A percentile compares a stretch with the other conserved stretches of the same genome.
Evolutionary conservation across 2,329 filamentous ascomycete species (phyloP).

Genomic region (Aureobasidium sp.): DNA sequence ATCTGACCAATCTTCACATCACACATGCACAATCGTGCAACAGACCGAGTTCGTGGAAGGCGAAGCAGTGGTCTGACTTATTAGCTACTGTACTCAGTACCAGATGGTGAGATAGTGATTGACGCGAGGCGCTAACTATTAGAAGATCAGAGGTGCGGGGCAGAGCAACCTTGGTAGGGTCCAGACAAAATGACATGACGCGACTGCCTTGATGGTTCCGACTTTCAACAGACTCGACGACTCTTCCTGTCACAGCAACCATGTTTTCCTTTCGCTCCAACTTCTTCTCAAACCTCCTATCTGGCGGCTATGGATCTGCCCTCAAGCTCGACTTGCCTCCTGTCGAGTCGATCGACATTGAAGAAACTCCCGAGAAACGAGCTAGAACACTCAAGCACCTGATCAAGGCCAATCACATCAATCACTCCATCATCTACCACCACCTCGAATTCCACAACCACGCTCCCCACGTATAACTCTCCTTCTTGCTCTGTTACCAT

Average conservation of each 20-base stretch:
- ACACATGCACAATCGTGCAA: no score
- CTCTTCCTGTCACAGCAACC: neutral
- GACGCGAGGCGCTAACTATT: no score
- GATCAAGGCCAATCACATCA: constrained; percentile 83
- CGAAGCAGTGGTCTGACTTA: no score
- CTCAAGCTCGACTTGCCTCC: constrained; percentile 46
- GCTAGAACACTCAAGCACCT: constrained; percentile 82
- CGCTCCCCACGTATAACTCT: constrained; percentile 54
- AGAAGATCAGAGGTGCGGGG: constrained; percentile 4
- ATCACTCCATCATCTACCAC: constrained; percentile 75
- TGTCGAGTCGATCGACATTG: constrained; percentile 68
- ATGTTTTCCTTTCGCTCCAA: constrained; percentile 15
- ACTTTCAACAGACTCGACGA: neutral
- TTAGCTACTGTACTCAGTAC: no score
- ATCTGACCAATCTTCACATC: no score
- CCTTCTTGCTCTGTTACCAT: neutral
- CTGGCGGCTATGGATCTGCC: neutral
- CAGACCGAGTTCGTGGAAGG: no score
- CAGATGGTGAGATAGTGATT: no score
- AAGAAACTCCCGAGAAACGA: constrained; percentile 69
- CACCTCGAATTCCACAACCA: constrained; percentile 72
- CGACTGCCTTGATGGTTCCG: constrained; percentile 4
- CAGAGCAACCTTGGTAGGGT: neutral
- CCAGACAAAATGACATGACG: constrained; percentile 5
- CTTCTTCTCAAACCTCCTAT: constrained; percentile 3